A percentile compares a stretch with the other conserved stretches of the same genome.
Conservation (phyloP, 768 basidiomycete genomes). For the Mycena sanguinolenta region DNA sequence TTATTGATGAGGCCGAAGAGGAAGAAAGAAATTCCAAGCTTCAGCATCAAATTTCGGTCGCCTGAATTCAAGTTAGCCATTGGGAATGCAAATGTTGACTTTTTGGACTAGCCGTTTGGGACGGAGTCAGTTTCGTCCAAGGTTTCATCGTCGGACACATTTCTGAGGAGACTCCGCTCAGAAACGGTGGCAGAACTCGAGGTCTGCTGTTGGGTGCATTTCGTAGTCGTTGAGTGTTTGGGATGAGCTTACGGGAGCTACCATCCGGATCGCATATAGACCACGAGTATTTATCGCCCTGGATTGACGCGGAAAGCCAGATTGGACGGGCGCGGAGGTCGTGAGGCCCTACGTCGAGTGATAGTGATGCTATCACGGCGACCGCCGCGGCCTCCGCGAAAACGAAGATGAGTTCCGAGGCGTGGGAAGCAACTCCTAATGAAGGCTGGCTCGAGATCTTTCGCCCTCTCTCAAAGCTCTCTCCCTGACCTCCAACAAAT, state of each 20-base stretch:
- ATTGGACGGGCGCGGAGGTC: background rate
- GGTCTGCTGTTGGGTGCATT: slow-evolving; percentile 25
- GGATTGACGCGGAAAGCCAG: background rate
- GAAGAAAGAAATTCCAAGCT: slow-evolving; percentile 80
- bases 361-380: too few species aligned
- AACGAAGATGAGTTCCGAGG: too few species aligned
- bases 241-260: slow-evolving; percentile 24
- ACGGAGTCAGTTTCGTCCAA: background rate
- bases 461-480: too few species aligned
- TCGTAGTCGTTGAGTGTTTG: slow-evolving; percentile 23
- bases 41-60: slow-evolving; percentile 49
- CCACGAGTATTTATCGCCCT: background rate
- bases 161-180: slow-evolving; percentile 31
- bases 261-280: slow-evolving; percentile 32
- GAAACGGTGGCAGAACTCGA: slow-evolving; percentile 3
- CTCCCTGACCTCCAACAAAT: too few species aligned
- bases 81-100: background rate
- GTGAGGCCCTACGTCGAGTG: too few species aligned
- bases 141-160: slow-evolving; percentile 29
- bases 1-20: slow-evolving; percentile 95
- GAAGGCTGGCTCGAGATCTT: too few species aligned
- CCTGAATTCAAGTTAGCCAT: slow-evolving; percentile 29
- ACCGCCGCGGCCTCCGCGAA: too few species aligned
- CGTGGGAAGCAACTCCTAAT: too few species aligned
- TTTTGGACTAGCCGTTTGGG: slow-evolving; percentile 16